Evolutionary conservation across 2,329 filamentous ascomycete genomes (phyloP).

Genomic region (Claviceps maximensis): DNA sequence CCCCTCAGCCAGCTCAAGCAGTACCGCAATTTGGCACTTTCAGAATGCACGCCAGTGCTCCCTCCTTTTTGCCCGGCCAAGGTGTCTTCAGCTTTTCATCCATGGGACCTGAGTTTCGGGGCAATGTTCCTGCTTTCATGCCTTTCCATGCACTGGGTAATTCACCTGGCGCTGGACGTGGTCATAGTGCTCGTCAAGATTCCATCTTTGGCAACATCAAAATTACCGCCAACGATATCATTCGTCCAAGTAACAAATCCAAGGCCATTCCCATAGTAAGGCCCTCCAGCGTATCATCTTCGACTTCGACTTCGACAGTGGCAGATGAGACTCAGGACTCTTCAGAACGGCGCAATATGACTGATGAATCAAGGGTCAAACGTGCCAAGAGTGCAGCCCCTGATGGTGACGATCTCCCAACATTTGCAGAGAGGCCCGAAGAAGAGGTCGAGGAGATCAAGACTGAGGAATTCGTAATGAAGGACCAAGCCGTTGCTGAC

Average conservation of each 20-base stretch:
- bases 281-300: slow-evolving; percentile 38
- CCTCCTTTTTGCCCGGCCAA: slow-evolving; percentile 56
- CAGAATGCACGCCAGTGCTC: slow-evolving; percentile 56
- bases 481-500: not conserved
- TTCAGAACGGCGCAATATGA: slow-evolving; percentile 41
- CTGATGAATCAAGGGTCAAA: slow-evolving; percentile 60
- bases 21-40: slow-evolving; percentile 21
- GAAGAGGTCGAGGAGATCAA: slow-evolving; percentile 12
- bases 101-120: slow-evolving; percentile 55
- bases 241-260: slow-evolving; percentile 55
- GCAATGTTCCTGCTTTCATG: slow-evolving; percentile 65
- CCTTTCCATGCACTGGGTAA: slow-evolving; percentile 36
- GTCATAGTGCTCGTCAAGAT: slow-evolving; percentile 27
- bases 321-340: slow-evolving; percentile 14
- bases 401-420: slow-evolving; percentile 59
- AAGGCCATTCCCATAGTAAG: slow-evolving; percentile 75
- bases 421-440: slow-evolving; percentile 50
- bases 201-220: slow-evolving; percentile 61
- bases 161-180: slow-evolving; percentile 34
- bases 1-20: slow-evolving; percentile 10
- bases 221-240: slow-evolving; percentile 45
- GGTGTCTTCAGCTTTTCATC: slow-evolving; percentile 57
- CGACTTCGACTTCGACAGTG: slow-evolving; percentile 20
- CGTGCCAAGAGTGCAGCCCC: slow-evolving; percentile 52
- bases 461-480: no score